Evolutionary conservation across 192 early-diverging fungal species (phyloP), one percentile per base, ranked within the genome.

Genomic region (Podila clonocystis): DNA sequence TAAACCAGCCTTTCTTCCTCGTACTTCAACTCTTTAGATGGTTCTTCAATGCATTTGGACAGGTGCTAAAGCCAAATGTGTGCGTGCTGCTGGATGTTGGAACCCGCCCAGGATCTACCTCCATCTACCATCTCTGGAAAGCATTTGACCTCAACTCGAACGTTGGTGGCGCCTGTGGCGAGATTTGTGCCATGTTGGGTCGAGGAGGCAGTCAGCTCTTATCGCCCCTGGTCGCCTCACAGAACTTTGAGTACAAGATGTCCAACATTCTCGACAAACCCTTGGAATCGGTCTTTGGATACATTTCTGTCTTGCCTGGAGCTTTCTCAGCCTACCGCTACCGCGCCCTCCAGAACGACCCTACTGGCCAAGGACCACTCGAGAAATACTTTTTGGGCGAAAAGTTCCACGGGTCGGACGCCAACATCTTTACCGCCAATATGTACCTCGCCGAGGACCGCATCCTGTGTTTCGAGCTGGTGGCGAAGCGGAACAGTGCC

Each of bases 251-350:
- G 69, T 92, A 91, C 82, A 91, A 92, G 68, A 91, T 91, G 84
- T 90, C 88, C 29, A 91, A 91, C 67, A 90, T 91, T 63, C 68
- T 91, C 50, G 87, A 92, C 62, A 91, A 91, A 73, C 85, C 91
- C 9, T 71, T 96, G 24, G 94, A 96, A 73, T 94, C 92, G 7
- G 90, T 95, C 26, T 94, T 94, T 65, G 95, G 95, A 4, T 96
- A 94, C 64, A 96, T 96, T 62, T 92, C 92, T 5, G 95, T 95
- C 52, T 87, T 95, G 62, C 94, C 95, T 28, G 91, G 94, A 69
- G 94, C 94, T 6, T 96, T 96, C 72, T 94, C 93, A 11, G 94
- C 94, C 17, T 96, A 96, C 83, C 86, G 94, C 9, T 95, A 91
- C 72, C 79, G 71, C 20, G 94, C 94, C 24, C 82, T 95, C 24